Conservation (phyloP, 768 basidiomycete genomes). For the Tubosaeta sp. region DNA sequence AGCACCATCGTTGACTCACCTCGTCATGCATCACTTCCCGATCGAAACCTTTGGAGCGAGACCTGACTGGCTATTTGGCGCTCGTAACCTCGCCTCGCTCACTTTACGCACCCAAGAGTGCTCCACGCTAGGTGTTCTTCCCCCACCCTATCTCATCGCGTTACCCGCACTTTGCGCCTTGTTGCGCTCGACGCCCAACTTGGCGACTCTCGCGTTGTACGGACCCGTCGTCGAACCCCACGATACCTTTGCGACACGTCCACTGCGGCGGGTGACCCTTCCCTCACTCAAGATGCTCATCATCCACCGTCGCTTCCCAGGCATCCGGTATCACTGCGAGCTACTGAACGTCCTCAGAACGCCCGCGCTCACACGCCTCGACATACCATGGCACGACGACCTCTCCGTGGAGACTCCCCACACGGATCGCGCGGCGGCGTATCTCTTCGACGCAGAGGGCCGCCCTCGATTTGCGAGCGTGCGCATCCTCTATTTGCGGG, state of each 20-base stretch:
- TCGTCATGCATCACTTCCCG: conserved; percentile 16
- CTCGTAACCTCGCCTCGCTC: conserved; percentile 9
- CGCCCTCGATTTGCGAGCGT: conserved; percentile 9
- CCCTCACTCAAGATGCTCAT: conserved; percentile 9
- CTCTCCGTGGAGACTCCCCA: conserved; percentile 6
- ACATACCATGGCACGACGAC: conserved; percentile 17
- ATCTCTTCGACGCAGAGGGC: conserved; percentile 10
- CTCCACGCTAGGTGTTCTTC: not conserved
- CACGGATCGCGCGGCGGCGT: conserved; percentile 4
- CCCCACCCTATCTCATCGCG: conserved; percentile 14
- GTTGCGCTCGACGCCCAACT: conserved; percentile 6
- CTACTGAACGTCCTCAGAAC: conserved; percentile 8
- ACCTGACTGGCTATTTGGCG: conserved; percentile 4
- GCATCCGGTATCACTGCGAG: conserved; percentile 12
- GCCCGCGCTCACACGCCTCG: conserved; percentile 11
- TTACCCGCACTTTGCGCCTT: conserved; percentile 12
- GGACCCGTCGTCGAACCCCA: conserved; percentile 14
- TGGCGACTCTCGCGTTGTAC: conserved; percentile 9
- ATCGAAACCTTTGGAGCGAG: conserved; percentile 5
- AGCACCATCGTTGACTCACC: conserved; percentile 7
- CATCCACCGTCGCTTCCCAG: conserved; percentile 14
- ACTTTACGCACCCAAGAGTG: conserved; percentile 13
- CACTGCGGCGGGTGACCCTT: conserved; percentile 4
- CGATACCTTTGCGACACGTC: conserved; percentile 6
- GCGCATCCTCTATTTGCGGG: conserved; percentile 10